Evolutionary conservation across 1,284 basidiomycete genomes (phyloP), one percentile per base, ranked within the genome.

Genomic region (Trichosporon faecale): DNA sequence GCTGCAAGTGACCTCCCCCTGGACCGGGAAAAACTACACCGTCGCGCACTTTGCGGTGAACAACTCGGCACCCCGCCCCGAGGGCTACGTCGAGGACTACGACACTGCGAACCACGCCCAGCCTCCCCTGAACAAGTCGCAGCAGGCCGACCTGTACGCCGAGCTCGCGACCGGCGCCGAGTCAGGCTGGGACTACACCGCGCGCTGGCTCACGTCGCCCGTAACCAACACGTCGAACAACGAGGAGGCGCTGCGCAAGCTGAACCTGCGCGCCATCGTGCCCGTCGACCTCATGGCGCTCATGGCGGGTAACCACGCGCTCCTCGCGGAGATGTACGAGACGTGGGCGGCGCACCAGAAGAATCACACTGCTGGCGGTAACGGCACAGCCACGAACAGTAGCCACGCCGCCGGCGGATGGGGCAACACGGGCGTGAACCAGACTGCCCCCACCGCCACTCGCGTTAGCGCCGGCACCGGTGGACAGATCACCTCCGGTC

Each of bases 111-210:
- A 91, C 70, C 90, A 89, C 67, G 87, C 89, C 0, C 8, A 40
- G 61, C 87, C 88, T 0, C 79, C 88, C 4, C 83, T 93, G 65
- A 91, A 88, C 69, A 89, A 89, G 23, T 83, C 86, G 1, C 83
- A 90, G 77, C 86, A 87, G 64, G 86, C 87, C 0, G 88, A 86
- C 2, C 80, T 98, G n/a, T 98, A 95, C 77, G 88, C 91, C n/a
- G 91, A 96, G 79, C 87, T 98, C 23, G 94, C 95, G 0, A 88
- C 87, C 65, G 94, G 93, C 57, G 95, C 94, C 0, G 94, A 97
- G 85, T 88, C 88, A 12, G 94, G 83, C 6, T 84, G 80, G 79
- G 83, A 84, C 75, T 85, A 84, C 71, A 76, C 77, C 9, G 75
- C 79, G 23, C 78, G 90, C 40, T 88, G 86, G 83, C 81, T 87